Evolutionary conservation across 2,329 filamentous ascomycete genomes (phyloP).

Genomic region (Aureobasidium subglaciale): DNA sequence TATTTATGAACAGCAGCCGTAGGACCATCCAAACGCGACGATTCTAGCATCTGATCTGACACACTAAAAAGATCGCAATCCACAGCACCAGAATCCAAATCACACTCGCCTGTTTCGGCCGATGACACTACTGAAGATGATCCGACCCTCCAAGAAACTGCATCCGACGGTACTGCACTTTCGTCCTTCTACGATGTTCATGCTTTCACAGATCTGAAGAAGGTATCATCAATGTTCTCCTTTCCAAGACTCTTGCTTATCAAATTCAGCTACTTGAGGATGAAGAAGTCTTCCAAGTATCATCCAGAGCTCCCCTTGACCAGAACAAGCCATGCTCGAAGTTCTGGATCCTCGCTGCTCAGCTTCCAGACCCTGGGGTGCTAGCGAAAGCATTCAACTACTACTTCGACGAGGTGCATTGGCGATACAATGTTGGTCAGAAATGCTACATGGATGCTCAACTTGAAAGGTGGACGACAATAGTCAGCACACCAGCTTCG

Average conservation of each 20-base stretch:
- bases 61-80: neutral
- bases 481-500: neutral
- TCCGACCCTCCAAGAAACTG: neutral
- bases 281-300: neutral
- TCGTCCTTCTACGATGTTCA: neutral
- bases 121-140: neutral
- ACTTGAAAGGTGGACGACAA: neutral
- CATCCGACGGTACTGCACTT: neutral
- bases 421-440: neutral
- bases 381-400: neutral
- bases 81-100: neutral
- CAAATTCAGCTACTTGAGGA: neutral
- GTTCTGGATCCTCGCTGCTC: neutral
- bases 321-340: neutral
- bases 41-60: neutral
- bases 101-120: neutral
- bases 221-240: neutral
- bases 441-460: neutral
- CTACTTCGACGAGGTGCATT: neutral
- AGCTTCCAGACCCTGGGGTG: neutral
- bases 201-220: constrained; percentile 1
- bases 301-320: neutral
- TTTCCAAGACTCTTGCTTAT: neutral
- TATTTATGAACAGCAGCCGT: neutral
- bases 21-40: too few relatives aligned